Conservation (phyloP, 2,329 filamentous ascomycete species). For the Colletotrichum sp. region DNA sequence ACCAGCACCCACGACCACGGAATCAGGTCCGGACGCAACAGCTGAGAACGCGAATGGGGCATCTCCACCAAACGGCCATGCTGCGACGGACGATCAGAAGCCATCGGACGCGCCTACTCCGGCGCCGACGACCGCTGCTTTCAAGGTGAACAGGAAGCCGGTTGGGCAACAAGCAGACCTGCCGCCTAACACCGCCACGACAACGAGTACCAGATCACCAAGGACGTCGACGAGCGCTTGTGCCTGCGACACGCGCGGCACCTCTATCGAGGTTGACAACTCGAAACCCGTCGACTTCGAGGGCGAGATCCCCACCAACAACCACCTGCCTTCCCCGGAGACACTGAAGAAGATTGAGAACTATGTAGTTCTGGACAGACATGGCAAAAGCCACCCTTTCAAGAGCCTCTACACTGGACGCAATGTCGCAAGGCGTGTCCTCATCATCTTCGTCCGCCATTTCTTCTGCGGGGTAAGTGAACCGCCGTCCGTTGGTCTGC, state of each 20-base stretch:
- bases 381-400: slow-evolving; percentile 66
- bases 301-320: slow-evolving; percentile 59
- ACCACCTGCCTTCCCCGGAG: slow-evolving; percentile 57
- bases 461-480: slow-evolving; percentile 79
- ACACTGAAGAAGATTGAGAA: slow-evolving; percentile 57
- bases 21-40: background rate
- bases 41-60: background rate
- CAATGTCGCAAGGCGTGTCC: slow-evolving; percentile 60
- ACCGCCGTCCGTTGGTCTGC: background rate
- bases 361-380: slow-evolving; percentile 64
- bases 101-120: background rate
- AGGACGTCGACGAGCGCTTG: slow-evolving; percentile 4
- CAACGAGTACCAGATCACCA: slow-evolving; percentile 1
- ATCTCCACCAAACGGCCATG: background rate
- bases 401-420: slow-evolving; percentile 65
- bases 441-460: slow-evolving; percentile 78
- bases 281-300: slow-evolving; percentile 57
- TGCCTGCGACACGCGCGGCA: slow-evolving; percentile 12
- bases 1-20: background rate
- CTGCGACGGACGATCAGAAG: background rate
- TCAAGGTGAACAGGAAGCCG: background rate
- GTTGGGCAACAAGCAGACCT: background rate
- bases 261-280: slow-evolving; percentile 39
- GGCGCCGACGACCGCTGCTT: background rate
- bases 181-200: background rate